A percentile compares a stretch with the other conserved stretches of the same genome.
Evolutionary conservation across 2,329 filamentous ascomycete species (phyloP).

Genomic region (Xylariaceae sp.): DNA sequence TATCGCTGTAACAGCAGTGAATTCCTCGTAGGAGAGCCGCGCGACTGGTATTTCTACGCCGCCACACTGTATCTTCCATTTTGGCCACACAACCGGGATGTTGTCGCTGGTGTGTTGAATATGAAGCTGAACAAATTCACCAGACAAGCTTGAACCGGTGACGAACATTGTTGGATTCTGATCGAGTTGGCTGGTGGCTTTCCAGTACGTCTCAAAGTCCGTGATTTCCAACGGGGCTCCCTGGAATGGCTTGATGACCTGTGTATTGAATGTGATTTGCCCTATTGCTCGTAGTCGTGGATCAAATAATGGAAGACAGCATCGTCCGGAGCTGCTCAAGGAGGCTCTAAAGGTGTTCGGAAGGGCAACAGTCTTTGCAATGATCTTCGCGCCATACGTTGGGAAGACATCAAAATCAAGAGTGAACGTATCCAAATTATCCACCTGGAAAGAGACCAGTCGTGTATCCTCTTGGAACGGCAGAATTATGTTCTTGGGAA

Average conservation of each 20-base stretch:
- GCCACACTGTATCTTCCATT: slow-evolving; percentile 78
- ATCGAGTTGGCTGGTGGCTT: slow-evolving; percentile 92
- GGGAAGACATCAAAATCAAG: slow-evolving; percentile 98
- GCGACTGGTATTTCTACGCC: slow-evolving; percentile 83
- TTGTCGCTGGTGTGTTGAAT: slow-evolving; percentile 91
- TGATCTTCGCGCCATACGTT: slow-evolving; percentile 95
- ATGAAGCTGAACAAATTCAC: slow-evolving; percentile 91
- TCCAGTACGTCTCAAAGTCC: slow-evolving; percentile 99
- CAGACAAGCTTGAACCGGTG: slow-evolving; percentile 91
- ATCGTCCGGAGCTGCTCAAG: slow-evolving; percentile 76
- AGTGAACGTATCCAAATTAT: slow-evolving; percentile 89
- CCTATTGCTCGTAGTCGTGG: slow-evolving; percentile 90
- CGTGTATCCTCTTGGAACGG: slow-evolving; percentile 96
- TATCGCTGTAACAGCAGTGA: slow-evolving; percentile 58
- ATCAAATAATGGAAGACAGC: slow-evolving; percentile 89
- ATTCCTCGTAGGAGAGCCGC: slow-evolving; percentile 76
- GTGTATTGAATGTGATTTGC: slow-evolving; percentile 90
- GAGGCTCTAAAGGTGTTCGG: slow-evolving; percentile 83
- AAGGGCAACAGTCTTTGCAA: slow-evolving; percentile 91
- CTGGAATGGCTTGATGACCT: slow-evolving; percentile 95
- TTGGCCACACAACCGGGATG: slow-evolving; percentile 84
- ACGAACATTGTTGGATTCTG: slow-evolving; percentile 85
- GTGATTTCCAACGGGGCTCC: slow-evolving; percentile 94
- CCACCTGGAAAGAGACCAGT: slow-evolving; percentile 92
- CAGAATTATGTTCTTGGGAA: slow-evolving; percentile 93